Evolutionary conservation across 163 green algal genomes (phyloP), one percentile per base, ranked within the genome.

Genomic region (Coccomyxa subellipsoidea): DNA sequence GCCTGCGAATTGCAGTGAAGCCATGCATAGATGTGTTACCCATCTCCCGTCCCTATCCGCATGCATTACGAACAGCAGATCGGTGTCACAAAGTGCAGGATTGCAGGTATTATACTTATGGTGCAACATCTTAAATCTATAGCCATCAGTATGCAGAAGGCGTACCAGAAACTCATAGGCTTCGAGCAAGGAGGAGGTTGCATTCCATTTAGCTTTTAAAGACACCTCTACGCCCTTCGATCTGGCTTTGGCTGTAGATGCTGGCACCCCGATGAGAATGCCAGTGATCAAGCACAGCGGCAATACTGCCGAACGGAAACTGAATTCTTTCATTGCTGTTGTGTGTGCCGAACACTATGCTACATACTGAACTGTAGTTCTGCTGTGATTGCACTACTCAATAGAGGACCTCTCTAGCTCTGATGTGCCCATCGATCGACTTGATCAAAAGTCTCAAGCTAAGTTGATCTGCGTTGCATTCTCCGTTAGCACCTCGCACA

Each of bases 81-180:
- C 15, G 4, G 15, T 1, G 3, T 12, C 47, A 59, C 47, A 27
- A 27, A 12, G 1, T 59, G 4, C 47, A 18, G 47, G 47, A 12
- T 27, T 8, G 23, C 15, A 12, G 15, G 4, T 59, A 59, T 18
- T 6, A 59, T 59, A n/a, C n/a, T n/a, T n/a, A n/a, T n/a, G n/a
- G n/a, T 59, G 47, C 47, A 27, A 59, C 47, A 59, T 59, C 2
- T 59, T 59, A 27, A 12, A 59, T 59, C 47, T 59, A 59, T 59
- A 59, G 15, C 47, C 47, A 59, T 59, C 47, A 59, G 47, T 27
- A 12, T 59, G 4, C 23, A 2, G 4, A 18, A 59, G 47, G 47
- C 47, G 47, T 77, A 95, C 91, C 88, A 96, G 73, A 47, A 95
- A 94, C 76, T 96, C 93, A 29, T 88, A 89, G 10, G 90, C 90